Percentiles rank a stretch among this genome's conserved stretches.
These are phyloP conservation scores for Micractinium conductrix DNA, from an alignment of 139 green algal species.

Conservation along the genomic window DNA sequence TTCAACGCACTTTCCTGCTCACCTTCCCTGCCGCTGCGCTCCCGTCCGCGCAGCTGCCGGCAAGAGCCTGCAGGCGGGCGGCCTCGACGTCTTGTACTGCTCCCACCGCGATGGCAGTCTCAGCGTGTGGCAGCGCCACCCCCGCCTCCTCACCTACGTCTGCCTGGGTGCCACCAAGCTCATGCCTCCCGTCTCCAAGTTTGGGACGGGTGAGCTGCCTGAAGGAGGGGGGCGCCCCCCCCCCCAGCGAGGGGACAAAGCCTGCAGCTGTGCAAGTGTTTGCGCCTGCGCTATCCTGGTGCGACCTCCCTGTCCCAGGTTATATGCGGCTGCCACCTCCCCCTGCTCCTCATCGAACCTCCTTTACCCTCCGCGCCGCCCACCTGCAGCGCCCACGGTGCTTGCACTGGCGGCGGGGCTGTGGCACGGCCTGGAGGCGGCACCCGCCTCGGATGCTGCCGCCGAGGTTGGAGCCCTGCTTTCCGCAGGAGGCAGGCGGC, in stretches of 20 bases:
- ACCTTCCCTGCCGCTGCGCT: too few relatives aligned
- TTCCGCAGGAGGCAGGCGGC: too few relatives aligned
- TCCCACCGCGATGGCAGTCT: conserved; percentile 58
- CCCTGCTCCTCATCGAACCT: too few relatives aligned
- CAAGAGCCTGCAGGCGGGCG: conserved; percentile 28
- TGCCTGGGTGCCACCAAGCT: conserved; percentile 44
- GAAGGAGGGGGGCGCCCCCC: too few relatives aligned
- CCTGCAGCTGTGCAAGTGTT: too few relatives aligned
- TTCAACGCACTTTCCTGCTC: too few relatives aligned
- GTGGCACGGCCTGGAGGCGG: conserved; percentile 31
- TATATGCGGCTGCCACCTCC: too few relatives aligned
- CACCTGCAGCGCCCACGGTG: conserved; percentile 26
- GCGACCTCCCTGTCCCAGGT: too few relatives aligned
- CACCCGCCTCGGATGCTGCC: conserved; percentile 6
- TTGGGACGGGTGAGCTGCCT: conserved; percentile 38
- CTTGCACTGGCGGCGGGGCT: conserved; percentile 31
- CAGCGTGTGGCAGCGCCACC: conserved; percentile 45
- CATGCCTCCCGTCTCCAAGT: conserved; percentile 44
- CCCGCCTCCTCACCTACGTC: conserved; percentile 42
- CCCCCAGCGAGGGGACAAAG: too few relatives aligned
- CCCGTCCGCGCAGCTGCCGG: background rate
- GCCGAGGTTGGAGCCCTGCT: background rate
- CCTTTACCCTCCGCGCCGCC: background rate
- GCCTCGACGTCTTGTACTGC: conserved; percentile 59
- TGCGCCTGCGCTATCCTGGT: too few relatives aligned